Base-by-base conservation (phyloP, 1,284 basidiomycete species). In the Coriolopsis trogii region DNA sequence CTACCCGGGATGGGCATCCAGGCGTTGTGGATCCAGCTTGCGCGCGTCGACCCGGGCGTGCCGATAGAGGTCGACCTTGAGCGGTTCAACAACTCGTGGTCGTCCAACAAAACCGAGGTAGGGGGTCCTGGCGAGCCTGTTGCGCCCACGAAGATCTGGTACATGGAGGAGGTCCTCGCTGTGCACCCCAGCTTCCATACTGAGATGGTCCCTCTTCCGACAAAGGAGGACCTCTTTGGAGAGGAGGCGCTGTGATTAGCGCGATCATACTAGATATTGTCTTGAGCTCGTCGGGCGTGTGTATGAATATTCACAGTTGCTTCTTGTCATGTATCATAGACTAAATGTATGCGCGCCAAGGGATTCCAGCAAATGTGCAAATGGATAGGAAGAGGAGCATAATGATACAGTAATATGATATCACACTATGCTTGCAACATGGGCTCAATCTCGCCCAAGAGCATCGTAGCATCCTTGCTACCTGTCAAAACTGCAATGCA, bases 391-490 rank as follows among this genome's bases (percentile, higher is more conserved):
- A n/a, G n/a, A n/a, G n/a, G n/a, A n/a, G n/a, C n/a, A n/a, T n/a
- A 37, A 20, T 56, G 61, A 70, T 31, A 62, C 55, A 31, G 54
- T 55, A 8, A 67, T 34, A 24, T n/a, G n/a, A n/a, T n/a, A n/a
- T n/a, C n/a, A n/a, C n/a, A n/a, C n/a, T n/a, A n/a, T n/a, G n/a
- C n/a, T n/a, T n/a, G n/a, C n/a, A n/a, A n/a, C n/a, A 61, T 64
- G 10, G 77, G 79, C 63, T 95, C 91, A 37, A 96, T 81, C 72
- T 96, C 94, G 20, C 94, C 94, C 48, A 96, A 71, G 34, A 95
- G 76, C 85, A 96, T 88, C 18, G 90, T 94, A 18, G 81, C 85
- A 63, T 95, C 93, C 70, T 94, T 95, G 70, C 92, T 93, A 31
- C 82, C 87, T 1, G 92, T 94, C 45, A 95, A 76, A 58, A 94